Conservation (phyloP, 2,329 filamentous ascomycete genomes). For the Neonectria magnoliae region DNA sequence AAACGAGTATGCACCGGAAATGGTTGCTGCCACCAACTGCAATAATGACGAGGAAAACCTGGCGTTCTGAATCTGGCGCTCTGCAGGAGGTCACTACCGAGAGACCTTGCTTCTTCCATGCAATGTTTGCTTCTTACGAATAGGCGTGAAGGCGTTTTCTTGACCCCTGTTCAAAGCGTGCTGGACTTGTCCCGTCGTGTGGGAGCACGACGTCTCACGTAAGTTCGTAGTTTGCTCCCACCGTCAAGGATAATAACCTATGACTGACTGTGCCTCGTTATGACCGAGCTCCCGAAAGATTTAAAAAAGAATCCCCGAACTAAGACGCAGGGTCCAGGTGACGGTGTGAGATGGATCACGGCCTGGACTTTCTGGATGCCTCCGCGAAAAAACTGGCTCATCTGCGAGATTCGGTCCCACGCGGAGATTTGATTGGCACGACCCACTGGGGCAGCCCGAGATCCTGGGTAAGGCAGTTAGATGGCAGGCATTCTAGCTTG, state of each 20-base stretch:
- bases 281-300: not conserved
- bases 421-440: not conserved
- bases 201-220: not conserved
- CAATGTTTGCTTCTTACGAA: not conserved
- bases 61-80: not conserved
- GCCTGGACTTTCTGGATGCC: constrained; percentile 8
- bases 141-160: not conserved
- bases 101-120: constrained; percentile 2
- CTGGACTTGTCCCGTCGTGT: not conserved
- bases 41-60: not conserved
- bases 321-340: not conserved
- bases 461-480: not conserved
- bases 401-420: not conserved
- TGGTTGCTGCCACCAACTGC: not conserved
- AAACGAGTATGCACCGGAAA: not conserved
- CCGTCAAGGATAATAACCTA: not conserved
- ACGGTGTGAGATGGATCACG: not conserved
- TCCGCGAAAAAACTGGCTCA: not conserved
- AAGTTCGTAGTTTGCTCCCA: not conserved
- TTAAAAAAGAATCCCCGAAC: not conserved
- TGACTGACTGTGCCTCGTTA: not conserved
- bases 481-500: not conserved
- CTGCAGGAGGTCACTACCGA: not conserved
- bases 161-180: not conserved
- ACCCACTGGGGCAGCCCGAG: not conserved